Base-by-base conservation (phyloP, 176 grass and related monocot species). In the Ensete ventricosum region DNA sequence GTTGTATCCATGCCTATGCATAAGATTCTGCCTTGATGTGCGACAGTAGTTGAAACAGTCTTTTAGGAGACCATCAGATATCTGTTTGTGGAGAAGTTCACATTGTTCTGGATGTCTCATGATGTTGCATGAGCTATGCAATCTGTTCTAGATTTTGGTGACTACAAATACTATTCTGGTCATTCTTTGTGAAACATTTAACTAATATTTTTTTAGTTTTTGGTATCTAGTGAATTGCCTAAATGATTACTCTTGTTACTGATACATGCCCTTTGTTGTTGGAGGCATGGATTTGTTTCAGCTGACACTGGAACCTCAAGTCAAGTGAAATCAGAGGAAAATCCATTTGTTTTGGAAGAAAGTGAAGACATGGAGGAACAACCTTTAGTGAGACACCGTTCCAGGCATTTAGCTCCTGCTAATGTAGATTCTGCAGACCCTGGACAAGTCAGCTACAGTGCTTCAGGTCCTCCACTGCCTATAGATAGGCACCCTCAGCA, bases 301-400 rank as follows among this genome's bases (percentile, higher is more conserved):
- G 17, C 17, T 60, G 16, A 17, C 19, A 60, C 17, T 60, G 4
- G 17, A 60, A n/a, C 57, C 19, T 60, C 57, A n/a, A 60, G 57
- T 60, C 57, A 17, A 57, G 1, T 57, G 55, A 16, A 57, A 57
- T 16, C 55, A 16, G 3, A 16, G 13, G 17, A 57, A 16, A 16
- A 17, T 57, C 55, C 16, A 57, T 57, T 57, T 57, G 55, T 16
- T 57, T 80, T 84, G 54, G 90, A 91, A 1, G 80, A 93, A 57
- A 73, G 50, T 50, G 91, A 91, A 80, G 86, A 95, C 77, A 83
- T 69, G 16, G 96, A 99, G 8, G 91, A 91, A 57, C 81, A 81
- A 67, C 88, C 91, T 85, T 80, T 91, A 82, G 80, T 91, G 64
- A 85, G 88, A 69, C 81, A 80, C 73, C 80, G 62, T 50, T 83